Conservation (phyloP, 2,329 filamentous ascomycete species). For the Sporothrix curviconia region DNA sequence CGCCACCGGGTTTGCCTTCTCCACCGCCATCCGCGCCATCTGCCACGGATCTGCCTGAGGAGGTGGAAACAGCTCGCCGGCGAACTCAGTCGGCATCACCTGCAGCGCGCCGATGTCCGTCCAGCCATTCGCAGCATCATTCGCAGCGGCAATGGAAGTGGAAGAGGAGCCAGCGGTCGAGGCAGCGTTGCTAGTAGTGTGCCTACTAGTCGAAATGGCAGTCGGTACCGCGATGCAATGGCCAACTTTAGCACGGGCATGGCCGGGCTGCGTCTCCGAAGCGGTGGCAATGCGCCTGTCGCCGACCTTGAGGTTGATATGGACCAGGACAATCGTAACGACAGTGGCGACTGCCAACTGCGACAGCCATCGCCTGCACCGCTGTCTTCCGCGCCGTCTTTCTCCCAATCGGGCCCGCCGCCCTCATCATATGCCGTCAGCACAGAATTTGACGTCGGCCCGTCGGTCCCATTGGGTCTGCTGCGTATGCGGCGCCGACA, state of each 20-base stretch:
- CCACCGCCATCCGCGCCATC: slow-evolving; percentile 9
- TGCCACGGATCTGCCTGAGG: background rate
- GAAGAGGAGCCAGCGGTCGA: too few relatives aligned
- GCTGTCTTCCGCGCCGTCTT: background rate
- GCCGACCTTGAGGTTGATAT: slow-evolving; percentile 7
- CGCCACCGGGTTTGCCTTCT: background rate
- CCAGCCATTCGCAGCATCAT: too few relatives aligned
- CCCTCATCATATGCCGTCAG: slow-evolving; percentile 4
- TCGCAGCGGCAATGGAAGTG: background rate
- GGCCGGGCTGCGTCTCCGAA: slow-evolving; percentile 5
- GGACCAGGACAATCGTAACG: background rate
- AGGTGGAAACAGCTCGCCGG: slow-evolving; percentile 14
- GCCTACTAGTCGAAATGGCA: background rate
- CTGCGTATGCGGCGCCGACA: slow-evolving; percentile 1
- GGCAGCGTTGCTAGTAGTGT: too few relatives aligned
- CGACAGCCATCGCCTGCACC: background rate
- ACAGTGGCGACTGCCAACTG: slow-evolving; percentile 3
- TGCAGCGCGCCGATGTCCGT: too few relatives aligned
- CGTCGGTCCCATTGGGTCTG: background rate
- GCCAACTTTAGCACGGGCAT: background rate
- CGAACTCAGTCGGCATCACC: slow-evolving; percentile 12
- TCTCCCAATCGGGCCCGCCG: background rate
- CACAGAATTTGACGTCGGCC: background rate
- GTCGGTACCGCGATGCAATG: background rate
- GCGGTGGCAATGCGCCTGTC: slow-evolving; percentile 3